These are phyloP conservation scores for Haplosporangium sp. DNA, from an alignment of 371 early-diverging fungal species.

Conservation along the genomic window DNA sequence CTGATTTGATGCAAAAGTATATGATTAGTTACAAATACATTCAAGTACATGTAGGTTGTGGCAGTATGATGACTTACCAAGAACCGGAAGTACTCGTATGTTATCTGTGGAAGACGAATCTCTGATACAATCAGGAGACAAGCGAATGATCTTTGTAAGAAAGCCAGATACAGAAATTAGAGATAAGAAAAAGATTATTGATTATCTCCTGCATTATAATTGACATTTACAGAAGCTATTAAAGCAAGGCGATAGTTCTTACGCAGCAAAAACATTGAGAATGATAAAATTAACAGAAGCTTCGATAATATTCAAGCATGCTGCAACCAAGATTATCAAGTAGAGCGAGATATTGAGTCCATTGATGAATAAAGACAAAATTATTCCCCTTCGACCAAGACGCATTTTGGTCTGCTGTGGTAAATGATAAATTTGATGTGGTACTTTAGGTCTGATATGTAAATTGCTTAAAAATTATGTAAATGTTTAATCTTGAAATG, in stretches of 20 bases:
- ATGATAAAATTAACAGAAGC: slow-evolving; percentile 54
- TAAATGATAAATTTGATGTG: too few species aligned
- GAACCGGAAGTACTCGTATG: slow-evolving; percentile 51
- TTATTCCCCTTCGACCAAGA: slow-evolving; percentile 47
- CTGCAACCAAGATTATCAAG: slow-evolving; percentile 41
- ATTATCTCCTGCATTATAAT: not conserved
- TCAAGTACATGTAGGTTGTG: not conserved
- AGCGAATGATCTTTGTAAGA: slow-evolving; percentile 27
- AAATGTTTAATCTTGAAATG: slow-evolving; percentile 10
- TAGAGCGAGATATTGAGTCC: slow-evolving; percentile 47
- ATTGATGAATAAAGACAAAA: slow-evolving; percentile 49
- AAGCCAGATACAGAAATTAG: not conserved
- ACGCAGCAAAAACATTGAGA: slow-evolving; percentile 49
- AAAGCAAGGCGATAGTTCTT: slow-evolving; percentile 1
- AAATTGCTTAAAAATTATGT: not conserved
- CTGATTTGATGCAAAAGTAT: slow-evolving; percentile 5
- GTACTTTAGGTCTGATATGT: not conserved
- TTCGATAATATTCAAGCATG: slow-evolving; percentile 50
- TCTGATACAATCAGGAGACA: slow-evolving; percentile 48
- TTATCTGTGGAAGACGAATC: slow-evolving; percentile 45
- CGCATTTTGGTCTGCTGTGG: slow-evolving; percentile 17
- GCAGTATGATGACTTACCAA: slow-evolving; percentile 13
- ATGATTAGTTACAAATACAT: not conserved
- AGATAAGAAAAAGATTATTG: not conserved
- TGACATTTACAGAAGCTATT: not conserved